Evolutionary conservation across 2,329 filamentous ascomycete species (phyloP).

Genomic region (Leptoxyphium fumago): DNA sequence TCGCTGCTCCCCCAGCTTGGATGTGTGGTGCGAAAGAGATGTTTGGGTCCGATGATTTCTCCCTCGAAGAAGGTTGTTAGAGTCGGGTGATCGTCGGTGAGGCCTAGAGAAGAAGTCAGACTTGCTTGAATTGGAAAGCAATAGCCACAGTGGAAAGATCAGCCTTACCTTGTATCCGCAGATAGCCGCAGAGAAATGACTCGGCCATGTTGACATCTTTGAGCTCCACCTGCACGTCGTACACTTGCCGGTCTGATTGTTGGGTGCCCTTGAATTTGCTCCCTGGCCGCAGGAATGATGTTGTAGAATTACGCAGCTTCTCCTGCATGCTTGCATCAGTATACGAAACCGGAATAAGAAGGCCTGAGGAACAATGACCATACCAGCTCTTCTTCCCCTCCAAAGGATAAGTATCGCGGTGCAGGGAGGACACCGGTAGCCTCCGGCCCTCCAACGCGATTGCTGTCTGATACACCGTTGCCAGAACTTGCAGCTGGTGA

Average conservation of each 20-base stretch:
- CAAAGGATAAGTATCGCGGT: not conserved
- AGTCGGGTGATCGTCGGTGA: constrained; percentile 94
- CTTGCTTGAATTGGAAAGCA: constrained; percentile 3
- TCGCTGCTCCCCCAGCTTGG: constrained; percentile 82
- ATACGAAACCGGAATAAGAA: constrained; percentile 4
- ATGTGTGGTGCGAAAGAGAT: constrained; percentile 84
- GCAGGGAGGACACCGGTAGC: not conserved
- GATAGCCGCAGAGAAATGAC: constrained; percentile 86
- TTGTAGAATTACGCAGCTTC: constrained; percentile 66
- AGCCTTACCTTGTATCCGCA: constrained; percentile 74
- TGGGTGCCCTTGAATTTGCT: constrained; percentile 85
- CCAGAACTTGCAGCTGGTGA: not conserved
- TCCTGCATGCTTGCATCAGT: constrained; percentile 19
- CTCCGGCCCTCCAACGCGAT: no score
- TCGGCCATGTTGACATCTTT: constrained; percentile 92
- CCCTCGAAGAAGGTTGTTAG: constrained; percentile 96
- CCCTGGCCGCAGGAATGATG: constrained; percentile 71
- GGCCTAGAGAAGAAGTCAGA: constrained; percentile 37
- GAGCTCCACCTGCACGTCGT: constrained; percentile 92
- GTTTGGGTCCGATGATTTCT: constrained; percentile 90
- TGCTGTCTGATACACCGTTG: not conserved
- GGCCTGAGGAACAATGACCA: not conserved
- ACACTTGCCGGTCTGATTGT: constrained; percentile 80
- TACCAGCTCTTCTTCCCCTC: constrained; percentile 4
- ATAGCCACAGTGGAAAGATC: not conserved